Percentiles rank a stretch among this genome's conserved stretches.
These are phyloP conservation scores for Pleurotus sapidus DNA, from an alignment of 768 basidiomycete species.

Conservation along the genomic window DNA sequence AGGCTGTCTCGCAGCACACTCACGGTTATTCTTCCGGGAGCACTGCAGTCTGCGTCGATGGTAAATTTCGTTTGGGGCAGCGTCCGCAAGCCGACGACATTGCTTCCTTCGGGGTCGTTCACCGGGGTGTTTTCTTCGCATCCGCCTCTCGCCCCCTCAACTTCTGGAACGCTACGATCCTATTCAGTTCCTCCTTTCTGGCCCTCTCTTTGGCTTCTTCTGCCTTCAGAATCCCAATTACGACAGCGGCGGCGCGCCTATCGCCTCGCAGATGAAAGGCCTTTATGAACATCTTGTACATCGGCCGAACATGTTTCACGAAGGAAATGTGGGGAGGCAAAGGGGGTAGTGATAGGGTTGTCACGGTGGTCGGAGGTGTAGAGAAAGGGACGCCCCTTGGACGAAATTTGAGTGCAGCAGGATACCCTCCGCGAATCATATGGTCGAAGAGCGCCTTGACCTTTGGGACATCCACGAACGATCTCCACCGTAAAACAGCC, in stretches of 20 bases:
- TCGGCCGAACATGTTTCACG: constrained; percentile 56
- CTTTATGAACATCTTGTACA: constrained; percentile 74
- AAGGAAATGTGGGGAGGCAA: constrained; percentile 47
- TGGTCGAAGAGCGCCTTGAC: constrained; percentile 64
- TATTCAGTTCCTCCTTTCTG: constrained; percentile 28
- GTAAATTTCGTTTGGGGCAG: no score
- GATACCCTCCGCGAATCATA: constrained; percentile 59
- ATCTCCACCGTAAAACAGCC: constrained; percentile 51
- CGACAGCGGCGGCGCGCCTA: constrained; percentile 43
- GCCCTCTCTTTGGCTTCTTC: constrained; percentile 27
- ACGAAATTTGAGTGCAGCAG: constrained; percentile 30
- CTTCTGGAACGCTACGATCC: constrained; percentile 28
- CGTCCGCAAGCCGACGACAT: no score
- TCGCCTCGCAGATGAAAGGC: constrained; percentile 60
- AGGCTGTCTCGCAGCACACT: no score
- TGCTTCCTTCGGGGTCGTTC: no score
- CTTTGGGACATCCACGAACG: constrained; percentile 35
- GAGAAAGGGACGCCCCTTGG: constrained; percentile 41
- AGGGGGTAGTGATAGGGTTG: constrained; percentile 29
- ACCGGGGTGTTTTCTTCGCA: no score
- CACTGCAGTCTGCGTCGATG: no score
- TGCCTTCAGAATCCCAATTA: constrained; percentile 54
- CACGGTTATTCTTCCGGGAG: no score
- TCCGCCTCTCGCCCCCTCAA: constrained; percentile 21
- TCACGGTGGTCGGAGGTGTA: constrained; percentile 22